Percentiles rank a stretch among this genome's conserved stretches.
Conservation (phyloP, 768 basidiomycete species). For the Serendipita vermifera region DNA sequence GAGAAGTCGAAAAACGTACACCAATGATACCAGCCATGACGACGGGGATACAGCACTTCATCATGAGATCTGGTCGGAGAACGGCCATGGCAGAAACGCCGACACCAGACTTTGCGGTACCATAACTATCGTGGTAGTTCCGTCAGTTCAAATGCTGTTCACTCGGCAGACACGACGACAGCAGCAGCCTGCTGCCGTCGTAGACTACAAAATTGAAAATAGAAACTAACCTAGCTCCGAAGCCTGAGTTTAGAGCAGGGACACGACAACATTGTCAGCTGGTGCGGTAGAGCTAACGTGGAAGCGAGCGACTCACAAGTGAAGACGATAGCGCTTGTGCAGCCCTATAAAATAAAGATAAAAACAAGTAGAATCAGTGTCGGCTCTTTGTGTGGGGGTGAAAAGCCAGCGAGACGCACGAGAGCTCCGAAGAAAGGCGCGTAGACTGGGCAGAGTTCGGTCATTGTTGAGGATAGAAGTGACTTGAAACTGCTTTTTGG, state of each 20-base stretch:
- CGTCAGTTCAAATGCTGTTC: not conserved
- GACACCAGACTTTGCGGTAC: conserved; percentile 97
- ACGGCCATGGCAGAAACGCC: conserved; percentile 97
- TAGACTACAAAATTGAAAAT: not conserved
- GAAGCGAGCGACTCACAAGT: conserved; percentile 53
- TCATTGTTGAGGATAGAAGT: too few relatives aligned
- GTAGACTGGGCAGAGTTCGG: conserved; percentile 84
- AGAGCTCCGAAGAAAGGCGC: conserved; percentile 98
- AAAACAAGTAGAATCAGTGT: not conserved
- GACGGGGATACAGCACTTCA: conserved; percentile 94
- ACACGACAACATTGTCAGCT: not conserved
- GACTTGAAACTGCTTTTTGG: too few relatives aligned
- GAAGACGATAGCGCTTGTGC: conserved; percentile 97
- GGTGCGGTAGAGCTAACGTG: not conserved
- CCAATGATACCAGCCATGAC: conserved; percentile 99
- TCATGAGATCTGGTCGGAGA: conserved; percentile 91
- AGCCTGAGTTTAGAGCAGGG: conserved; percentile 35
- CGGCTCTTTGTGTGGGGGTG: not conserved
- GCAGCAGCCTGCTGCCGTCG: not conserved
- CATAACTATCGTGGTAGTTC: conserved; percentile 53
- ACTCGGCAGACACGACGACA: not conserved
- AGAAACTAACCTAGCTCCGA: conserved; percentile 62
- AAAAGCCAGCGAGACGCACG: conserved; percentile 46
- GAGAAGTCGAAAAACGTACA: conserved; percentile 38
- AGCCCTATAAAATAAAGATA: conserved; percentile 44